These are phyloP conservation scores for Lyophyllum decastes DNA, from an alignment of 768 basidiomycete genomes.

Conservation along the genomic window DNA sequence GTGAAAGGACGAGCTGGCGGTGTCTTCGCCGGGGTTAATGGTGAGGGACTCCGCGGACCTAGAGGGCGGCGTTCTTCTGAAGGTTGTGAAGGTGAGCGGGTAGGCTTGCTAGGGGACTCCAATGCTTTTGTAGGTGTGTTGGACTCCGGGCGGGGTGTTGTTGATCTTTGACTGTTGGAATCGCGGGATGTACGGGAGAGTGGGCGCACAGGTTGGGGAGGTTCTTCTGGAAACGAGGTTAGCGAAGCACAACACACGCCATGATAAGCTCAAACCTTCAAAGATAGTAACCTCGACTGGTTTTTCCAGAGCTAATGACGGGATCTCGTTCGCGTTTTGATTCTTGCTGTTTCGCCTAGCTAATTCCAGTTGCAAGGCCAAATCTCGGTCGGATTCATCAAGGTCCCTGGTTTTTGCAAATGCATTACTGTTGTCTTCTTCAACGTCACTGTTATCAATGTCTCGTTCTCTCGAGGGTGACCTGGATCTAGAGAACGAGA, in stretches of 20 bases:
- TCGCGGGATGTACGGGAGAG: conserved; percentile 54
- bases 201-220: conserved; percentile 54
- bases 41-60: conserved; percentile 78
- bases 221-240: conserved; percentile 50
- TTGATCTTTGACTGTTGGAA: conserved; percentile 40
- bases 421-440: conserved; percentile 45
- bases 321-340: conserved; percentile 54
- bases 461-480: conserved; percentile 45
- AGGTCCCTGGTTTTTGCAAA: conserved; percentile 37
- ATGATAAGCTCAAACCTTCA: conserved; percentile 55
- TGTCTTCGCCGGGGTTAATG: conserved; percentile 52
- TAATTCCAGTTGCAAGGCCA: conserved; percentile 76
- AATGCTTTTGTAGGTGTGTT: conserved; percentile 35
- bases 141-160: conserved; percentile 49
- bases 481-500: conserved; percentile 35
- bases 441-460: conserved; percentile 43
- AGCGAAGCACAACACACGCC: neutral
- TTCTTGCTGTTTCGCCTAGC: conserved; percentile 84
- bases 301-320: conserved; percentile 41
- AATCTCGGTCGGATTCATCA: conserved; percentile 75
- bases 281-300: conserved; percentile 71
- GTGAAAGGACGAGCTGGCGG: conserved; percentile 28
- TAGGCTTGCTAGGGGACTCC: conserved; percentile 35
- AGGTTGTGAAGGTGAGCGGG: conserved; percentile 48
- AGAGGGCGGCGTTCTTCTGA: conserved; percentile 62